Base-by-base conservation (phyloP, 352 stramenopile species). In the Pythium insidiosum region DNA sequence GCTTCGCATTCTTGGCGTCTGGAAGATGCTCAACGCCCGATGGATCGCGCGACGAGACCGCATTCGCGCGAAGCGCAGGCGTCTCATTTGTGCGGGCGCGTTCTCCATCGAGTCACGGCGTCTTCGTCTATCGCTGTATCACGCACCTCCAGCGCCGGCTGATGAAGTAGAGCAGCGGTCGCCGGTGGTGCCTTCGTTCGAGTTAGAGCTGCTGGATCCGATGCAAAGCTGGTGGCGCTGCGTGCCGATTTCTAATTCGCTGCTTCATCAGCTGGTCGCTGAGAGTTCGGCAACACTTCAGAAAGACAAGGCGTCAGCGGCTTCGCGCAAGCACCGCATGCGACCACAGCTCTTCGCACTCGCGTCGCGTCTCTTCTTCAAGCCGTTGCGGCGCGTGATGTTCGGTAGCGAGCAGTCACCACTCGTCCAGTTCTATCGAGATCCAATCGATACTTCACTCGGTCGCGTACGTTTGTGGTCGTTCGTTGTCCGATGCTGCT, bases 21-120 rank as follows among this genome's bases (percentile, higher is more conserved):
- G 75, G 75, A 82, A 77, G 25, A 28, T 42, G 25, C n/a, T 67
- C 11, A 78, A 85, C 26, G 63, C 53, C 5, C 33, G 35, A 15
- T 78, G 63, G 47, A 56, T 70, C 13, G 61, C 61, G 16, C 53
- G 70, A 2, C 62, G 66, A 5, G 63, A 64, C 4, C 54, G 68
- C 16, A 77, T 84, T 16, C 63, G 50, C 26, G 59, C 58, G 13
- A 85, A 83, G 47, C 53, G 63, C 1, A 50, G 46, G 7, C 60
- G 66, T 1, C 49, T 62, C 10, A 20, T 85, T 18, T 61, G 58
- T 7, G 45, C 50, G 2, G 48, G 16, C 0, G 56, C 58, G 23
- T 61, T 60, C 5, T 35, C 46, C 19, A 39, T 85, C 15, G 66
- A 76, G 20, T 59, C 56, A 15, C 34, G 40, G n/a, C 33, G 45